Percentiles rank a stretch among this genome's conserved stretches.
These are phyloP conservation scores for Ruellia speciosa DNA, from an alignment of 305 asterid species.

Conservation along the genomic window DNA sequence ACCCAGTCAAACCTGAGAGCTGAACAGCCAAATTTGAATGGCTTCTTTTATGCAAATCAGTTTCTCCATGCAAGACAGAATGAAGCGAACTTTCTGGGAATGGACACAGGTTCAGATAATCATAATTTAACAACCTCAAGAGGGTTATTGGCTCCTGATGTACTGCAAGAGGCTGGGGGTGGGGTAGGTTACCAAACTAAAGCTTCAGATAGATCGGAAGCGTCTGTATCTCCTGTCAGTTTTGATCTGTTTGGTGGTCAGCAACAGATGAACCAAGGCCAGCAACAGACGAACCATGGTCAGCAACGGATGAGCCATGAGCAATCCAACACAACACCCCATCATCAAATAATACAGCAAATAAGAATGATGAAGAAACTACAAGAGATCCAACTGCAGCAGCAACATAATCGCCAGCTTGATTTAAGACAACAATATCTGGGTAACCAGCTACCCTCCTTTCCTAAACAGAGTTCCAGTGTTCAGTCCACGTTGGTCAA, in stretches of 20 bases:
- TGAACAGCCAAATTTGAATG: constrained; percentile 47
- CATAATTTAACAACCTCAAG: constrained; percentile 29
- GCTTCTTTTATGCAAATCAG: constrained; percentile 47
- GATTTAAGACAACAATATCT: constrained; percentile 43
- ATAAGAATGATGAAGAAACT: constrained; percentile 54
- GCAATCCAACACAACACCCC: constrained; percentile 48
- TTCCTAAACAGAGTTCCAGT: constrained; percentile 40
- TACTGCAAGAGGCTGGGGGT: constrained; percentile 40
- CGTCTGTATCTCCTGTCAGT: constrained; percentile 44
- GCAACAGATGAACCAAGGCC: constrained; percentile 47
- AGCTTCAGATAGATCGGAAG: constrained; percentile 41
- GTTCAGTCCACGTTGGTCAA: constrained; percentile 34
- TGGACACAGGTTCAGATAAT: constrained; percentile 46
- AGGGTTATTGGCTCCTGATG: constrained; percentile 44
- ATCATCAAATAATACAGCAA: constrained; percentile 61
- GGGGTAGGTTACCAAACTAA: constrained; percentile 47
- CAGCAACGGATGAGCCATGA: constrained; percentile 53
- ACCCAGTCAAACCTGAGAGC: neutral
- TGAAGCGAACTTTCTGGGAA: constrained; percentile 44
- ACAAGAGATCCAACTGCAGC: constrained; percentile 73
- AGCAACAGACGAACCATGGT: constrained; percentile 45
- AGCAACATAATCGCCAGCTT: constrained; percentile 42
- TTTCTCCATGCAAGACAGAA: constrained; percentile 41
- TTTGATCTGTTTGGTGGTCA: constrained; percentile 65
- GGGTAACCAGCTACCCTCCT: constrained; percentile 33